Conservation (phyloP, 495 filamentous ascomycete species). For the Amphirosellinia nigrospora region DNA sequence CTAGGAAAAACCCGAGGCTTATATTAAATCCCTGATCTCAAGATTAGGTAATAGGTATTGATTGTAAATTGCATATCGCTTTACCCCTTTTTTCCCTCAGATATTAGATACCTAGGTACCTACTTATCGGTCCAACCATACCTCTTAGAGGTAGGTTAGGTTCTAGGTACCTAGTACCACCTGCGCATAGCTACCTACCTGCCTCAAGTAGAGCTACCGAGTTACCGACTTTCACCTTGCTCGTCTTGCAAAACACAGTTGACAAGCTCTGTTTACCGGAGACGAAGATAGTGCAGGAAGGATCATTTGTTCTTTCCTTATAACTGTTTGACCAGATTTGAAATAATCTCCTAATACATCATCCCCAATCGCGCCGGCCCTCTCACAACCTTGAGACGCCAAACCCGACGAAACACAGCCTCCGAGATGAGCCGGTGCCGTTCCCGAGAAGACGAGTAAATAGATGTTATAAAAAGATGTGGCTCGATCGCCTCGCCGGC, state of each 20-base stretch:
- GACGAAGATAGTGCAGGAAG: background rate
- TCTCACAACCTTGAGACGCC: background rate
- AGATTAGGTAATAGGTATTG: too few species aligned
- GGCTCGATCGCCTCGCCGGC: slow-evolving; percentile 84
- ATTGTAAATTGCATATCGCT: background rate
- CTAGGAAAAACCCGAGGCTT: too few species aligned
- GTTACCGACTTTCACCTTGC: background rate
- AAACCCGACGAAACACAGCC: slow-evolving; percentile 1
- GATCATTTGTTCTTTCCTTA: background rate
- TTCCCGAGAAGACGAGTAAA: background rate
- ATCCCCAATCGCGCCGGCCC: background rate
- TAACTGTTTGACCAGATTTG: too few species aligned
- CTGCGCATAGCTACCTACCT: background rate
- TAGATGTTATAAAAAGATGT: slow-evolving; percentile 63
- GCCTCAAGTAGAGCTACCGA: background rate
- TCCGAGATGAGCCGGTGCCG: slow-evolving; percentile 22
- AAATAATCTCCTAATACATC: background rate
- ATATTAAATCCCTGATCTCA: too few species aligned
- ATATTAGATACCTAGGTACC: background rate
- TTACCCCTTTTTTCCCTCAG: background rate
- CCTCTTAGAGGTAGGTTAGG: too few species aligned
- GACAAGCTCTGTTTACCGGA: background rate
- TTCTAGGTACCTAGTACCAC: background rate
- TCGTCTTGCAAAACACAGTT: background rate
- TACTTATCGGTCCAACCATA: too few species aligned